Percentiles rank a stretch among this genome's conserved stretches.
Evolutionary conservation across 2,329 filamentous ascomycete species (phyloP).

Genomic region (Neophaeococcomyces mojaviensis): DNA sequence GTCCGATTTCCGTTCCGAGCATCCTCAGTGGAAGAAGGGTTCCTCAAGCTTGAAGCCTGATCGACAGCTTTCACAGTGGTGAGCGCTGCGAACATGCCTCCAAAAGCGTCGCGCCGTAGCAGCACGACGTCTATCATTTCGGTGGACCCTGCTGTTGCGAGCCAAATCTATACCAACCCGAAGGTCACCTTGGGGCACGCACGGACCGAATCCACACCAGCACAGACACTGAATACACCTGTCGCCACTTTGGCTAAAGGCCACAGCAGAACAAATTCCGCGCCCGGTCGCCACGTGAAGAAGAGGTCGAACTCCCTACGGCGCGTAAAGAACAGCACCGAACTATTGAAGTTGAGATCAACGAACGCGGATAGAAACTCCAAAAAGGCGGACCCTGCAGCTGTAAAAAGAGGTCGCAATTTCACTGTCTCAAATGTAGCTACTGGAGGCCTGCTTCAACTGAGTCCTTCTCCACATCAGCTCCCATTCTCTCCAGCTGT

Average conservation of each 20-base stretch:
- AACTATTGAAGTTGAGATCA: conserved; percentile 37
- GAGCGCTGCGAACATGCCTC: conserved; percentile 11
- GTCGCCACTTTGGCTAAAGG: conserved; percentile 13
- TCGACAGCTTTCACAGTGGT: not conserved
- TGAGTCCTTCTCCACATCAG: conserved; percentile 55
- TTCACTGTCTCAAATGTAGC: conserved; percentile 77
- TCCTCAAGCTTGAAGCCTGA: not conserved
- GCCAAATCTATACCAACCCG: conserved; percentile 19
- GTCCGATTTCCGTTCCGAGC: too few species aligned
- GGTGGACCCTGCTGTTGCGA: conserved; percentile 22
- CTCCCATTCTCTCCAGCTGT: conserved; percentile 27
- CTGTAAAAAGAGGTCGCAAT: conserved; percentile 59
- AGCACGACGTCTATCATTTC: conserved; percentile 22
- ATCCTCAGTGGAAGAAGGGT: not conserved
- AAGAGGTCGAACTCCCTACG: conserved; percentile 31
- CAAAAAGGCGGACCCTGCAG: conserved; percentile 54
- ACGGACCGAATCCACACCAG: conserved; percentile 19
- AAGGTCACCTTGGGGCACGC: conserved; percentile 13
- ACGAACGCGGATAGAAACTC: conserved; percentile 41
- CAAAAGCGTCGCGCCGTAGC: conserved; percentile 16
- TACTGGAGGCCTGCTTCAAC: conserved; percentile 73
- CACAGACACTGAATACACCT: conserved; percentile 16
- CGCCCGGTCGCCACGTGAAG: conserved; percentile 22
- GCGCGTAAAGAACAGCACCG: conserved; percentile 46
- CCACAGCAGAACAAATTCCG: conserved; percentile 21